These are phyloP conservation scores for Trichopus zeylanicus DNA, from an alignment of 116 monocot species.

Conservation along the genomic window DNA sequence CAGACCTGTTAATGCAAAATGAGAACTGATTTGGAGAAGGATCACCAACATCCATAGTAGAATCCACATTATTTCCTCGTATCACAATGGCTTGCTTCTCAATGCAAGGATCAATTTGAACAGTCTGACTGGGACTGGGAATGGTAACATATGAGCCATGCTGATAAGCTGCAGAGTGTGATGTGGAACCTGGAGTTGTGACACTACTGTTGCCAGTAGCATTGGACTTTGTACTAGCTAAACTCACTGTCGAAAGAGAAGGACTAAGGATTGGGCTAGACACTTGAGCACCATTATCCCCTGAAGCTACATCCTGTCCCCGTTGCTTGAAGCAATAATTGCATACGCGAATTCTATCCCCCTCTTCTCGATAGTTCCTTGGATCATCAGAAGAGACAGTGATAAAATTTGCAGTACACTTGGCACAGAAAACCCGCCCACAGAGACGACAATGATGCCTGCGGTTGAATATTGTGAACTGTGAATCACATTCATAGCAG, in stretches of 20 bases:
- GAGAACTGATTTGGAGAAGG: conserved; percentile 31
- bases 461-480: conserved; percentile 77
- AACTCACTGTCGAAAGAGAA: conserved; percentile 44
- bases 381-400: conserved; percentile 20
- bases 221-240: conserved; percentile 43
- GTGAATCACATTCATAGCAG: conserved; percentile 82
- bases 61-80: conserved; percentile 24
- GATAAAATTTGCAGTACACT: conserved; percentile 64
- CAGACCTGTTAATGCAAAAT: conserved; percentile 52
- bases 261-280: conserved; percentile 26
- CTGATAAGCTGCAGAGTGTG: conserved; percentile 30
- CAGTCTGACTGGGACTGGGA: conserved; percentile 19
- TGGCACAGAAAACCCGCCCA: conserved; percentile 87
- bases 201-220: conserved; percentile 29
- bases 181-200: conserved; percentile 19
- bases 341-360: conserved; percentile 64
- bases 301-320: conserved; percentile 49
- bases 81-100: conserved; percentile 29
- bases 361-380: conserved; percentile 20
- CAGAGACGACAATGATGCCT: conserved; percentile 87
- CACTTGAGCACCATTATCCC: conserved; percentile 8
- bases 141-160: conserved; percentile 15
- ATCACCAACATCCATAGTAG: conserved; percentile 16
- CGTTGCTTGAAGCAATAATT: conserved; percentile 84
- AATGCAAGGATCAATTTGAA: conserved; percentile 10